Evolutionary conservation across 2,329 filamentous ascomycete genomes (phyloP).

Genomic region (Fusarium dlaminii): DNA sequence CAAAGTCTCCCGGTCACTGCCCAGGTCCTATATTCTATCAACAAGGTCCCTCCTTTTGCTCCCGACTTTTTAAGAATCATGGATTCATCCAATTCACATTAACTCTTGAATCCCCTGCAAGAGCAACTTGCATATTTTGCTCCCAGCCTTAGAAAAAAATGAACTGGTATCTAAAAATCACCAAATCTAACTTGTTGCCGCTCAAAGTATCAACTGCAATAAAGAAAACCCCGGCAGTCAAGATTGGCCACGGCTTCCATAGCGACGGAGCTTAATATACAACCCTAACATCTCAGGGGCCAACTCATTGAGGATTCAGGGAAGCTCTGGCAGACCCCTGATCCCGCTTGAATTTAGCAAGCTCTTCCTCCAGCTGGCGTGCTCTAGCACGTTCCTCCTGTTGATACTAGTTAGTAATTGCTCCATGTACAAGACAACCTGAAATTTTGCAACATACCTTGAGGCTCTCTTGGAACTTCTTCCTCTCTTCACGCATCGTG

Average conservation of each 20-base stretch:
- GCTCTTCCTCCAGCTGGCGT: conserved; percentile 62
- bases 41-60: neutral
- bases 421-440: neutral
- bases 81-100: conserved; percentile 24
- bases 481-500: conserved; percentile 66
- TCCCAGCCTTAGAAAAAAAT: neutral
- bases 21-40: neutral
- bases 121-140: neutral
- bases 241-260: neutral
- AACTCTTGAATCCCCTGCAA: neutral
- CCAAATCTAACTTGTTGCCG: neutral
- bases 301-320: conserved; percentile 50
- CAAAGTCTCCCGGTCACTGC: neutral
- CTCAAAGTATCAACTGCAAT: conserved; percentile 1
- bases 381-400: conserved; percentile 61
- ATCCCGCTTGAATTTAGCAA: conserved; percentile 55
- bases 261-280: neutral
- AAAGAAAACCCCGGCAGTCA: conserved; percentile 1
- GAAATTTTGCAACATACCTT: conserved; percentile 50
- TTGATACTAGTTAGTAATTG: conserved; percentile 42
- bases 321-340: conserved; percentile 56
- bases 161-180: neutral
- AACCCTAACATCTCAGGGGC: neutral
- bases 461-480: conserved; percentile 65
- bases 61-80: conserved; percentile 20